These are phyloP conservation scores for Bauhinia variegata DNA, from an alignment of 306 rosid genomes.

Conservation along the genomic window DNA sequence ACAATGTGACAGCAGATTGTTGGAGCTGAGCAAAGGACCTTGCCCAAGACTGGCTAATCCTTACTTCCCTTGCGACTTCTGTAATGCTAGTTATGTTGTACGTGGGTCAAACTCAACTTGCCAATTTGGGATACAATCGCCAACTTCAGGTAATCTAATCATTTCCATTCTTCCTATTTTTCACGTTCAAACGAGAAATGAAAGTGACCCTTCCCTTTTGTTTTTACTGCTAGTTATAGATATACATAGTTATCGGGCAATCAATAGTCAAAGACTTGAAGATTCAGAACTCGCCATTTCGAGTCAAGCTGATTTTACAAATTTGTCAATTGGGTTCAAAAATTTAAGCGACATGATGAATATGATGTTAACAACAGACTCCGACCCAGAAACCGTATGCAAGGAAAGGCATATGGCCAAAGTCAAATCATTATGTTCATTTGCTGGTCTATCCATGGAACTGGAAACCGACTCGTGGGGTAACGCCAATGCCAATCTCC, in stretches of 20 bases:
- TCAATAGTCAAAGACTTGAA: conserved; percentile 14
- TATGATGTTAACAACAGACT: not conserved
- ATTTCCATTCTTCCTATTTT: not conserved
- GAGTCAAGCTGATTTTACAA: conserved; percentile 21
- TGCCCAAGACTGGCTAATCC: conserved; percentile 45
- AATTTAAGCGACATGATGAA: not conserved
- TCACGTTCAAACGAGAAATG: not conserved
- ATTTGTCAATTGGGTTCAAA: not conserved
- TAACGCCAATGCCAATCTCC: not conserved
- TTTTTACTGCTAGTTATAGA: not conserved
- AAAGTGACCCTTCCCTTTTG: not conserved
- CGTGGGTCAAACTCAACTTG: not conserved
- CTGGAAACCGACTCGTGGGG: not conserved
- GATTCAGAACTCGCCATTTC: not conserved
- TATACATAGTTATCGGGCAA: not conserved
- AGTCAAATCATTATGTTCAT: not conserved
- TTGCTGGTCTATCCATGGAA: not conserved
- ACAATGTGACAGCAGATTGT: conserved; percentile 41
- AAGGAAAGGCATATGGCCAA: not conserved
- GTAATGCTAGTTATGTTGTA: conserved; percentile 2
- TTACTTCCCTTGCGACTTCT: conserved; percentile 36
- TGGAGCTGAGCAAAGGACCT: conserved; percentile 34
- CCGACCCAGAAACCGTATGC: not conserved
- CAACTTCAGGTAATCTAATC: conserved; percentile 28
- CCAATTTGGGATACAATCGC: not conserved